phyloP scores from a whole-genome alignment of 257 asterid genomes.

The Gardenia jasminoides region DNA sequence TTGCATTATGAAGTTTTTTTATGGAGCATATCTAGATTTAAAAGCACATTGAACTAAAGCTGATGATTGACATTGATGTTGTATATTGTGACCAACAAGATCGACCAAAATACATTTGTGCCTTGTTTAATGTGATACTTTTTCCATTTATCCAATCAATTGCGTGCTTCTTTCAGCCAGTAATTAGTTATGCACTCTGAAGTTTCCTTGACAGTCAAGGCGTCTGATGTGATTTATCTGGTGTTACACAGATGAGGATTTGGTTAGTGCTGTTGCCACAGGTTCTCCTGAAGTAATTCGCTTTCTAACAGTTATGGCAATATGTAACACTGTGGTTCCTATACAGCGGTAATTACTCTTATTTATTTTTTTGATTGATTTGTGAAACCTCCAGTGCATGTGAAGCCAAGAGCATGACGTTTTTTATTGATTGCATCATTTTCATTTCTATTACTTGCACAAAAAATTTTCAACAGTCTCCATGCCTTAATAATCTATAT shows the following conservation, averaged over 20 bases:
- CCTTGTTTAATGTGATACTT: background rate
- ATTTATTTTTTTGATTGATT: conserved; percentile 21
- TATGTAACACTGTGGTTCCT: conserved; percentile 95
- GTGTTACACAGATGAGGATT: conserved; percentile 54
- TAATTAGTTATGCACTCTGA: background rate
- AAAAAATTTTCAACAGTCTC: conserved; percentile 12
- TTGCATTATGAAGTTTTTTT: background rate
- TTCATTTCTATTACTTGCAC: conserved; percentile 17
- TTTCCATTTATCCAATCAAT: background rate
- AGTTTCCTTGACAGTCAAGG: background rate
- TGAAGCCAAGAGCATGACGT: background rate
- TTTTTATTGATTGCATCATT: background rate
- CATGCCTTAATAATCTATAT: conserved; percentile 14
- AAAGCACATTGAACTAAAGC: background rate
- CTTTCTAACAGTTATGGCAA: conserved; percentile 84
- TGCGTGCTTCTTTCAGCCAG: background rate
- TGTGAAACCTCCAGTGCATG: too few species aligned
- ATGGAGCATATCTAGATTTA: background rate
- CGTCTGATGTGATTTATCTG: conserved; percentile 9
- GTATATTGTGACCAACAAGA: too few species aligned
- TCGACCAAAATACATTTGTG: background rate
- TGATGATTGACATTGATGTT: background rate
- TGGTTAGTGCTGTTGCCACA: conserved; percentile 65
- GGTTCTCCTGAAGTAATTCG: conserved; percentile 69
- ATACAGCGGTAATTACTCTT: conserved; percentile 57